Evolutionary conservation across 495 filamentous ascomycete species (phyloP), one percentile per base, ranked within the genome.

Genomic region (Tuber calosporum): DNA sequence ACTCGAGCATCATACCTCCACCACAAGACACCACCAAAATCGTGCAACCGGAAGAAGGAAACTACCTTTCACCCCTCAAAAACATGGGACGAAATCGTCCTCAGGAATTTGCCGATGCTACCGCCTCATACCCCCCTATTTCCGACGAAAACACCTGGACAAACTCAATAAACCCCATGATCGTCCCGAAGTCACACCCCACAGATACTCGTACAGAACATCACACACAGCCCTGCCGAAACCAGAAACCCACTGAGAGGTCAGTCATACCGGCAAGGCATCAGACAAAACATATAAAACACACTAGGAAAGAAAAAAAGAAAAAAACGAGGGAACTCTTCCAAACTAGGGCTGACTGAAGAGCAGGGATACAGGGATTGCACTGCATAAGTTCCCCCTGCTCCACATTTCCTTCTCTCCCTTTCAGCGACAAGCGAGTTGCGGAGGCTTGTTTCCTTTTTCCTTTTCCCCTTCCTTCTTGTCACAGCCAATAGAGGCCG

Each of bases 71-170:
- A 58, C n/a, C 48, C 48, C 48, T 58, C 48, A 58, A 58, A 58
- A 58, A 58, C n/a, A 58, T 58, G 48, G 48, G 48, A 58, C n/a
- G 48, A 58, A 58, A 58, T 58, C n/a, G 30, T 30, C 48, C 48
- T n/a, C 11, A 13, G n/a, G 30, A 30, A 8, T n/a, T n/a, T n/a
- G n/a, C n/a, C n/a, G n/a, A 26, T 58, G 6, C 48, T 58, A 11
- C 48, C n/a, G n/a, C 48, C 22, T 58, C n/a, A 58, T 9, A 20
- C 6, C 22, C 45, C 43, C 43, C 43, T 11, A n/a, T 58, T 15
- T 58, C 48, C 8, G 48, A 58, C n/a, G 48, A 58, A 30, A 58
- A n/a, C 9, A 45, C 20, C 15, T 53, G n/a, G n/a, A 30, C 22
- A 20, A 26, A 4, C n/a, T 30, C 11, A 58, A 30, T 58, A 26